Conservation (phyloP, 2,329 filamentous ascomycete species). For the Monosporascus sp. region DNA sequence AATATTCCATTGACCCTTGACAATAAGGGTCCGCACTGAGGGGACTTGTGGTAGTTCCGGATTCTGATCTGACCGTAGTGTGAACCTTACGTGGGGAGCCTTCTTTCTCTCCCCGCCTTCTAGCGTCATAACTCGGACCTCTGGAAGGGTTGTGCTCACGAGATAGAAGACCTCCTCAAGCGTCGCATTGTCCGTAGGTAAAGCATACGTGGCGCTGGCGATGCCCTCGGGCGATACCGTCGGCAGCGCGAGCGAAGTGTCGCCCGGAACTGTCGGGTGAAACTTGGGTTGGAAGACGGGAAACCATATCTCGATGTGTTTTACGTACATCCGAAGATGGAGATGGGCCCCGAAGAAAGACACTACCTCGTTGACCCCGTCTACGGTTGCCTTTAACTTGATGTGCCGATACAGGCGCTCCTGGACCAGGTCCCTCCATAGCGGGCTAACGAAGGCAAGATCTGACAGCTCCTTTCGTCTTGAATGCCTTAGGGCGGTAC, state of each 20-base stretch:
- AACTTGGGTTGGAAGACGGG: conserved; percentile 63
- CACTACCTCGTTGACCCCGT: conserved; percentile 56
- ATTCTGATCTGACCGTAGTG: conserved; percentile 12
- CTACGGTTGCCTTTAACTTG: conserved; percentile 66
- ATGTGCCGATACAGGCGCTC: conserved; percentile 70
- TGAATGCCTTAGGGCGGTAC: conserved; percentile 61
- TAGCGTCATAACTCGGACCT: conserved; percentile 62
- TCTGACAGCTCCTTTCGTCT: conserved; percentile 63
- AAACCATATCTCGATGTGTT: conserved; percentile 74
- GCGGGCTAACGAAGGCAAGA: conserved; percentile 55
- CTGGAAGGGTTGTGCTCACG: conserved; percentile 52
- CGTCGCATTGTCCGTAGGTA: conserved; percentile 63
- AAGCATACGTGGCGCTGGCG: conserved; percentile 53
- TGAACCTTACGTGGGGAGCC: conserved; percentile 63
- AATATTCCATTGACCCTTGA: conserved; percentile 74
- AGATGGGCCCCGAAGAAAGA: conserved; percentile 54
- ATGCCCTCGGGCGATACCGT: conserved; percentile 51
- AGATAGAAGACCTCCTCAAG: conserved; percentile 66
- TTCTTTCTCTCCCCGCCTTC: conserved; percentile 76
- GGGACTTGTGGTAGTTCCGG: conserved; percentile 42
- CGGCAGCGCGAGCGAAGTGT: conserved; percentile 40
- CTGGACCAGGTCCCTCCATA: conserved; percentile 67
- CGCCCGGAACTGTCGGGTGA: conserved; percentile 37
- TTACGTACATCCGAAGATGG: conserved; percentile 60
- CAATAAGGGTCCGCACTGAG: conserved; percentile 62